Percentiles rank a stretch among this genome's conserved stretches.
Conservation (phyloP, 2,329 filamentous ascomycete genomes). For the Mycosphaerella arachidis region DNA sequence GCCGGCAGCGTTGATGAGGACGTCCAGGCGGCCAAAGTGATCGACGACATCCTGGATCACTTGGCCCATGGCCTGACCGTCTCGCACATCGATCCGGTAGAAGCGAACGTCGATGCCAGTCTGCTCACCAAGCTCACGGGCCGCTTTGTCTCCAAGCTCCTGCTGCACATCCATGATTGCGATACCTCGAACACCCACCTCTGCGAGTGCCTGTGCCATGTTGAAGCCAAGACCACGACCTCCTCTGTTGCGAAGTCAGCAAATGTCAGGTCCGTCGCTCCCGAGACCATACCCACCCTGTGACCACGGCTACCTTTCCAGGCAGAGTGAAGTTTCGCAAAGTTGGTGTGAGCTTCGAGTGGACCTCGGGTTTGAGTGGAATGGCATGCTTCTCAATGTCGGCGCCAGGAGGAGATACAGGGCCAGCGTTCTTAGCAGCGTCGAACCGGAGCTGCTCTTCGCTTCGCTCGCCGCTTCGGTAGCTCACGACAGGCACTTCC, state of each 20-base stretch:
- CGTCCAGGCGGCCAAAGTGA: conserved; percentile 65
- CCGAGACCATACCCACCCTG: conserved; percentile 51
- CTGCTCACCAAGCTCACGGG: conserved; percentile 65
- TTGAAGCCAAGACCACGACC: conserved; percentile 73
- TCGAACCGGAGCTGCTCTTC: conserved; percentile 28
- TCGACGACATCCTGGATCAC: conserved; percentile 63
- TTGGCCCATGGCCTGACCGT: conserved; percentile 64
- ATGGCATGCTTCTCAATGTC: conserved; percentile 31
- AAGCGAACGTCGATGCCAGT: conserved; percentile 70
- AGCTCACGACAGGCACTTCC: conserved; percentile 32
- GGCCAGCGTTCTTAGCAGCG: conserved; percentile 19
- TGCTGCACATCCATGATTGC: conserved; percentile 75
- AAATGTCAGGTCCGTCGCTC: not conserved
- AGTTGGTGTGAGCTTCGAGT: conserved; percentile 54
- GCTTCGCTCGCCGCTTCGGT: conserved; percentile 30
- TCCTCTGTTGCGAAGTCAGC: conserved; percentile 48
- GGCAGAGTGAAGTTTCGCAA: conserved; percentile 65
- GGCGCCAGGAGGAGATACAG: conserved; percentile 31
- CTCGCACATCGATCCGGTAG: conserved; percentile 74
- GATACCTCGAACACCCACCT: conserved; percentile 69
- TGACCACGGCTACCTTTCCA: conserved; percentile 61
- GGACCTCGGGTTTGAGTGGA: conserved; percentile 39
- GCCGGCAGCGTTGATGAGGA: conserved; percentile 74
- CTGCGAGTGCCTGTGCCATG: conserved; percentile 72
- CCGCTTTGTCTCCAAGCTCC: conserved; percentile 66